A percentile compares a stretch with the other conserved stretches of the same genome.
Evolutionary conservation across 768 basidiomycete species (phyloP).

Genomic region (Calvatia gigantea): DNA sequence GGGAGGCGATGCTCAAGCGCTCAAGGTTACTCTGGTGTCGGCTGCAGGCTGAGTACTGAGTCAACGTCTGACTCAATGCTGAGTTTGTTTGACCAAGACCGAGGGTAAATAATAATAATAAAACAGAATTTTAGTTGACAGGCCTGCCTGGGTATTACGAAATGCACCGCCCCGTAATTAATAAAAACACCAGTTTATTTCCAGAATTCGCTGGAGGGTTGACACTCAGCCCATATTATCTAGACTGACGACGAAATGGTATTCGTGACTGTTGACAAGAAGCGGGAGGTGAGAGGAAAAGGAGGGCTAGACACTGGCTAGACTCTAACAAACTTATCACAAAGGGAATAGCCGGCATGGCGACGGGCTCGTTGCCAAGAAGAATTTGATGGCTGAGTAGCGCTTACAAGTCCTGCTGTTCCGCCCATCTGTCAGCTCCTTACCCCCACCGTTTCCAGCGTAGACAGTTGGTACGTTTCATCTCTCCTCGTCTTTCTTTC

Average conservation of each 20-base stretch:
- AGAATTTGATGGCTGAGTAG: background rate
- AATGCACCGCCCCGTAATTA: no score
- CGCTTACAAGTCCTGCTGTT: background rate
- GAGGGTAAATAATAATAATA: no score
- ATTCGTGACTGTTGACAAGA: background rate
- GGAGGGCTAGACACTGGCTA: background rate
- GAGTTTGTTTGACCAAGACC: no score
- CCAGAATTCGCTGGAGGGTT: background rate
- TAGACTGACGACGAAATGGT: background rate
- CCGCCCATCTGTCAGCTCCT: background rate
- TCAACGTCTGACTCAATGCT: background rate
- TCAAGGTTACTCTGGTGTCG: background rate
- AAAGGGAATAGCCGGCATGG: background rate
- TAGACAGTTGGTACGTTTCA: constrained; percentile 7
- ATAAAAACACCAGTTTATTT: background rate
- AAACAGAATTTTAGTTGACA: no score
- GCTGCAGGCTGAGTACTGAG: background rate
- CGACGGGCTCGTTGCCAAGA: constrained; percentile 7
- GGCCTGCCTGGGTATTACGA: no score
- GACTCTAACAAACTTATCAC: background rate
- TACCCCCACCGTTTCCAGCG: background rate
- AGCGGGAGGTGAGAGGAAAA: background rate
- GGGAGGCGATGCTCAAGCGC: background rate
- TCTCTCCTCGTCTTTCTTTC: constrained; percentile 3
- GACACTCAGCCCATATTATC: background rate